Evolutionary conservation across 192 early-diverging fungal genomes (phyloP).

Genomic region (Coemansia sp.): DNA sequence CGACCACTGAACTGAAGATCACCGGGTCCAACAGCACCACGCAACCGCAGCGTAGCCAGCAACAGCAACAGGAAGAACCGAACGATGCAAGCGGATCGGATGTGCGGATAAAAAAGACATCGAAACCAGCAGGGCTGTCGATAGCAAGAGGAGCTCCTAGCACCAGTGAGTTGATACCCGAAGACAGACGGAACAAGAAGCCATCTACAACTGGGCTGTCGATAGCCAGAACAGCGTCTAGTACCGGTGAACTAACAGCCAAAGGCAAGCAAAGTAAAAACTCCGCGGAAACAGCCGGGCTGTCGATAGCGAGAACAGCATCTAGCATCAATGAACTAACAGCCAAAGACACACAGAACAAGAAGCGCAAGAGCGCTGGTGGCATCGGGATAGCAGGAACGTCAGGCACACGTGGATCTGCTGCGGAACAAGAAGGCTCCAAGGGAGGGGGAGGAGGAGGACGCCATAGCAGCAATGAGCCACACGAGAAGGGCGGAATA

Average conservation of each 20-base stretch:
- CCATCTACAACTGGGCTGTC: background rate
- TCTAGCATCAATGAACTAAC: background rate
- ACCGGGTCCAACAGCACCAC: background rate
- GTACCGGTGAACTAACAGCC: background rate
- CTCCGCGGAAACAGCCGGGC: background rate
- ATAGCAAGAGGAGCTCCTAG: background rate
- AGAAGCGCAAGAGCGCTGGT: background rate
- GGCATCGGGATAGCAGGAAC: slow-evolving; percentile 15
- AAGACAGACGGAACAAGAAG: background rate
- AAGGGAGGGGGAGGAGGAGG: background rate
- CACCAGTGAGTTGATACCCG: background rate
- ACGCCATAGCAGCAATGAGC: background rate
- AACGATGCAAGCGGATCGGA: background rate
- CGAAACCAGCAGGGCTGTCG: background rate
- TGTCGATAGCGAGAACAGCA: background rate
- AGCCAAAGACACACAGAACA: background rate
- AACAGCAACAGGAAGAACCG: background rate
- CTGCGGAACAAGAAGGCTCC: background rate
- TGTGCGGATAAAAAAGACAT: background rate
- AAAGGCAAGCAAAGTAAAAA: no score
- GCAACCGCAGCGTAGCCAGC: background rate
- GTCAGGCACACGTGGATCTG: background rate
- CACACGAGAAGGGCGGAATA: background rate
- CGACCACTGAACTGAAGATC: background rate
- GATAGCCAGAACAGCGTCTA: background rate